Base-by-base conservation (phyloP, 2,329 filamentous ascomycete species). In the Colletotrichum noveboracense region DNA sequence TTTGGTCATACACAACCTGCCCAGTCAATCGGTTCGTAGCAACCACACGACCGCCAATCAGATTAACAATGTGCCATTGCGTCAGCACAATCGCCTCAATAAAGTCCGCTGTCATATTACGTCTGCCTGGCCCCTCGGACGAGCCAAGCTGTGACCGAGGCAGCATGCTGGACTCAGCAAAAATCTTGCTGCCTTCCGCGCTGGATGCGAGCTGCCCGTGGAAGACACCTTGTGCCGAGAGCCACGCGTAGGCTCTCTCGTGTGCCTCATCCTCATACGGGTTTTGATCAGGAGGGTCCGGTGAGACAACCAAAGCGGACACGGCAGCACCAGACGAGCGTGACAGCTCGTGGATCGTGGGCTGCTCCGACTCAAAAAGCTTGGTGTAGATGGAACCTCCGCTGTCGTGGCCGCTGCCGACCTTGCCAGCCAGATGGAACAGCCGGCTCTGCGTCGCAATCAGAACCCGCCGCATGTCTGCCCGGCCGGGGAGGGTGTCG, bases 21-120 rank as follows among this genome's bases (percentile, higher is more conserved):
- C 96, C 95, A 55, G 96, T 97, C 62, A 99, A 89, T 36, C 96
- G 91, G 82, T 98, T 98, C 76, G 95, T 92, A 4, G 94, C 96
- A 26, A 98, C 92, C 4, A 99, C 89, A 32, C 95, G 91, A 4
- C 93, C 94, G 75, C 97, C 96, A 2, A 98, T 91, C 0, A 99
- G 88, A 78, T 93, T 92, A 26, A 99, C 85, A 66, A 98, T 93
- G 83, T 99, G 97, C 94, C 97, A 99, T 81, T 98, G 96, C 7
- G 96, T 98, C 77, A 99, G 87, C 0, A 94, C 93, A 83, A 98
- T 93, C 1, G 95, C 95, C 55, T 93, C 92, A 52, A 98, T 93
- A 2, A 91, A 89, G 75, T 97, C 95, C 69, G 94, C 90, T 0
- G 92, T 89, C 43, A 93, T 85, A 76, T 92, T 93, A 77, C 89